These are phyloP conservation scores for Tetracentron sinense DNA, from an alignment of 164 flowering plant genomes.

Conservation along the genomic window DNA sequence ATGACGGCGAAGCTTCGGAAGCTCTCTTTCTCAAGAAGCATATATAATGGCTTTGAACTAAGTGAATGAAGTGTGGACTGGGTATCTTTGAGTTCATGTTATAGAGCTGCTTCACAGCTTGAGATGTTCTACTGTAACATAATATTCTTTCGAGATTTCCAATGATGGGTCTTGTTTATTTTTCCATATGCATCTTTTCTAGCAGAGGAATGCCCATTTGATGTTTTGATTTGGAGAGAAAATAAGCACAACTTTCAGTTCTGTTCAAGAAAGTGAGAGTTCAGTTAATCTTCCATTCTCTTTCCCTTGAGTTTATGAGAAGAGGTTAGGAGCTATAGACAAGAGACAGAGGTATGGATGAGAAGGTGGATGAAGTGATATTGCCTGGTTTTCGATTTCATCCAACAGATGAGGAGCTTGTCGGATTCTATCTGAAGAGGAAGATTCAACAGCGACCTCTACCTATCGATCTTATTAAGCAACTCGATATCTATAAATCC, in stretches of 20 bases:
- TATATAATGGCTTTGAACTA: conserved; percentile 56
- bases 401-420: conserved; percentile 83
- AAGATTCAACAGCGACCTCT: conserved; percentile 64
- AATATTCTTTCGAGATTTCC: conserved; percentile 2
- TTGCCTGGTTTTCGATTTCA: conserved; percentile 80
- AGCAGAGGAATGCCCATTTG: neutral
- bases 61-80: conserved; percentile 20
- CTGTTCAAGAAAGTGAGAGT: neutral
- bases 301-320: neutral
- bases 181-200: neutral
- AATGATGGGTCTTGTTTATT: neutral
- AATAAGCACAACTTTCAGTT: too few species aligned
- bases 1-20: conserved; percentile 80
- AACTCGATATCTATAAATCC: conserved; percentile 70
- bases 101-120: conserved; percentile 6
- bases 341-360: conserved; percentile 31
- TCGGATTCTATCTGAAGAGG: conserved; percentile 66
- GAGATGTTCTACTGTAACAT: neutral
- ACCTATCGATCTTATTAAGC: conserved; percentile 66
- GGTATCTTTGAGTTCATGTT: conserved; percentile 3
- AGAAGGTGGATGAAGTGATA: conserved; percentile 55
- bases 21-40: conserved; percentile 54
- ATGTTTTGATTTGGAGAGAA: neutral
- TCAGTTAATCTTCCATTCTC: neutral
- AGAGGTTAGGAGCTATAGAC: neutral